These are phyloP conservation scores for Amylostereum chailletii DNA, from an alignment of 1,284 basidiomycete species.

Conservation along the genomic window DNA sequence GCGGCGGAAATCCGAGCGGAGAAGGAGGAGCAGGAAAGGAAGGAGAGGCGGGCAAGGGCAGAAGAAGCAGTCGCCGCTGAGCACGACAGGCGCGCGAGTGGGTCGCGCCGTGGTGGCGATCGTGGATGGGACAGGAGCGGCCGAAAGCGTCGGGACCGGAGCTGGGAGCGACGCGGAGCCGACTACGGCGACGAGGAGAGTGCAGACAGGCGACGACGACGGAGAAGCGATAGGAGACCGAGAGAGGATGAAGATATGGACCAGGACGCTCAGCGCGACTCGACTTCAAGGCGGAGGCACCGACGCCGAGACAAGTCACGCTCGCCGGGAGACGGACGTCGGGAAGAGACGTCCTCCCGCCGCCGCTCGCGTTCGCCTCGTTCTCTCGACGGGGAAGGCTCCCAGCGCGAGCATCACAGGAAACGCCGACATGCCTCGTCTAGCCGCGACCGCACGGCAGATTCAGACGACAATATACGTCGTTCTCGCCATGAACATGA, in stretches of 20 bases:
- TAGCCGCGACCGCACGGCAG: no score
- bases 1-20: constrained; percentile 65
- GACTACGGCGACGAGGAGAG: constrained; percentile 31
- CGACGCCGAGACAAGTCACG: constrained; percentile 8
- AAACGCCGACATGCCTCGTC: neutral
- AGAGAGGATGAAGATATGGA: constrained; percentile 3
- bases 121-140: constrained; percentile 16
- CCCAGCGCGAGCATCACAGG: neutral
- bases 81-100: constrained; percentile 36
- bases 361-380: constrained; percentile 18
- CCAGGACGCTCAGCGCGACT: constrained; percentile 7
- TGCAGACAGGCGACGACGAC: constrained; percentile 10
- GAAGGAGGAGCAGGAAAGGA: constrained; percentile 52
- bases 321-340: constrained; percentile 1
- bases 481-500: no score
- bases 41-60: constrained; percentile 51
- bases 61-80: constrained; percentile 64
- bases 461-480: no score
- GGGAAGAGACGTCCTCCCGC: constrained; percentile 10
- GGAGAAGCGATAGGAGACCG: constrained; percentile 19
- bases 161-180: constrained; percentile 32
- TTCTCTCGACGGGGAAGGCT: constrained; percentile 9
- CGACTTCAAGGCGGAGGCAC: constrained; percentile 11
- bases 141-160: constrained; percentile 24
- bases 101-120: constrained; percentile 20